Conservation (phyloP, 306 rosid species). For the Cucurbita ficifolia region DNA sequence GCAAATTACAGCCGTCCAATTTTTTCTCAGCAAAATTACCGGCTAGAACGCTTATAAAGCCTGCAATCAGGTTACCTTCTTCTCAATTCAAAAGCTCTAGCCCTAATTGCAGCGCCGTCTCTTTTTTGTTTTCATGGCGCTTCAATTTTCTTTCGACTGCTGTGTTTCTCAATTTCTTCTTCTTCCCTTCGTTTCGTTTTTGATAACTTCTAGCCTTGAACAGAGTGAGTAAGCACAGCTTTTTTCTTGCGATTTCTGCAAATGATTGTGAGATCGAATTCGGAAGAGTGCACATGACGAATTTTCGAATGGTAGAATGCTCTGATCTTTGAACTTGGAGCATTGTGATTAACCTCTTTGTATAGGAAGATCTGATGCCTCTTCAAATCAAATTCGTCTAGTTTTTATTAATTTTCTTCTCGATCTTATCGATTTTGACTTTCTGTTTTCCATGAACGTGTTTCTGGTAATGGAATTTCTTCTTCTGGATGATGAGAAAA, state of each 20-base stretch:
- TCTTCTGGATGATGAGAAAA: not conserved
- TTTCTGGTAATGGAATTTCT: not conserved
- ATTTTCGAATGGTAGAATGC: slow-evolving; percentile 17
- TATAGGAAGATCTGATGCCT: slow-evolving; percentile 54
- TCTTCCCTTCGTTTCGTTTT: not conserved
- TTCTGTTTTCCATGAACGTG: not conserved
- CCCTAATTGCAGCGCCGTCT: not conserved
- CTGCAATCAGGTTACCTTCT: not conserved
- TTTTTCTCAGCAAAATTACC: not conserved
- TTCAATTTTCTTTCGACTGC: not conserved
- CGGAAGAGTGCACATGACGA: slow-evolving; percentile 21
- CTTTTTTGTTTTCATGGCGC: not conserved
- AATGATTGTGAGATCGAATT: not conserved
- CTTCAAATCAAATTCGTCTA: not conserved
- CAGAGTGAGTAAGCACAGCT: not conserved
- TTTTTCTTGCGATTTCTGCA: not conserved
- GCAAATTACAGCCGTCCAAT: not conserved
- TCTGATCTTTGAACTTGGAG: slow-evolving; percentile 13
- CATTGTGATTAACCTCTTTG: slow-evolving; percentile 20
- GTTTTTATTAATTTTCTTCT: not conserved
- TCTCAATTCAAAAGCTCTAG: not conserved
- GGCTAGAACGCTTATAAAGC: not conserved
- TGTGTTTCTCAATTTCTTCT: not conserved
- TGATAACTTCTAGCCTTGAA: not conserved
- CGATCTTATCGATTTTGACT: not conserved